Conservation (phyloP, 345 rosid species). For the Boechera retrofracta region DNA sequence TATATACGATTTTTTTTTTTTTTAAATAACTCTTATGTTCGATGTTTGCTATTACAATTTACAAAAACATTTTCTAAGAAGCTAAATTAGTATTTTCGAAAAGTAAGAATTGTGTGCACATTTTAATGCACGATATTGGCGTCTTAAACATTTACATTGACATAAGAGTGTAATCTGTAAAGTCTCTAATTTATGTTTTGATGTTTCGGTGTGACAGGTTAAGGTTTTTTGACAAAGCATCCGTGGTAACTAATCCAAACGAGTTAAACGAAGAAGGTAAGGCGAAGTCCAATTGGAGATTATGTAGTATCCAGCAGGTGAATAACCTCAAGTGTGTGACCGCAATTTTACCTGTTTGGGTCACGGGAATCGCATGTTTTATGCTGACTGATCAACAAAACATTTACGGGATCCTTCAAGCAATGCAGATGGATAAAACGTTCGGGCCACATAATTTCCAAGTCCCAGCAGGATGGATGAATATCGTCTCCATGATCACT, state of each 20-base stretch:
- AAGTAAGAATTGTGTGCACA: background rate
- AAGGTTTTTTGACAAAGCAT: slow-evolving; percentile 63
- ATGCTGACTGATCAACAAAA: slow-evolving; percentile 66
- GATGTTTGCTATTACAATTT: background rate
- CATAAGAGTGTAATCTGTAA: background rate
- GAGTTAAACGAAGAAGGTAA: slow-evolving; percentile 56
- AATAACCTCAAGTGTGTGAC: slow-evolving; percentile 62
- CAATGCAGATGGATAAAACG: slow-evolving; percentile 54
- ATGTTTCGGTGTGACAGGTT: slow-evolving; percentile 42
- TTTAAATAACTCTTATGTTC: background rate
- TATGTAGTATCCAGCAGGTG: slow-evolving; percentile 68
- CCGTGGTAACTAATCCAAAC: slow-evolving; percentile 48
- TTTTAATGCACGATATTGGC: background rate
- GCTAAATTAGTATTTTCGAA: background rate
- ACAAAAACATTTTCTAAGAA: background rate
- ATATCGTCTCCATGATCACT: slow-evolving; percentile 60
- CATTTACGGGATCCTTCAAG: slow-evolving; percentile 70
- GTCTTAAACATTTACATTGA: background rate
- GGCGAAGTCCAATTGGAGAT: slow-evolving; percentile 59
- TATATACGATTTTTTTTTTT: too few relatives aligned
- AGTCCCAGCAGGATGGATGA: slow-evolving; percentile 76
- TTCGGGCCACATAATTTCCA: slow-evolving; percentile 48
- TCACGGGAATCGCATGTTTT: slow-evolving; percentile 66
- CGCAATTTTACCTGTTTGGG: slow-evolving; percentile 62
- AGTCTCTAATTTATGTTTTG: slow-evolving; percentile 34